Conservation (phyloP, 495 filamentous ascomycete genomes). For the Podospora pseudopauciseta region DNA sequence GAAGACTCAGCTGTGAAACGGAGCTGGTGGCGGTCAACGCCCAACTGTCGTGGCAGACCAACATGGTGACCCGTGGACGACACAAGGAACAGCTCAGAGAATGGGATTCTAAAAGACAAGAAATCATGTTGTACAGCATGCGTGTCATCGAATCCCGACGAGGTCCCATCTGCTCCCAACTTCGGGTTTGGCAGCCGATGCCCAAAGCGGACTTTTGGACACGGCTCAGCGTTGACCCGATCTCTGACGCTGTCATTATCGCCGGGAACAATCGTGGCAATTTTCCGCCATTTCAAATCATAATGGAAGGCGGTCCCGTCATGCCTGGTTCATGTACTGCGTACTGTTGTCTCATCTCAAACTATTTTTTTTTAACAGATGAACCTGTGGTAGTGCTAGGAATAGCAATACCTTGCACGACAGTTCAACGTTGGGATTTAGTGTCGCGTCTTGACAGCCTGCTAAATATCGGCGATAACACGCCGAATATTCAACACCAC, state of each 20-base stretch:
- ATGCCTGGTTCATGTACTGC: too few species aligned
- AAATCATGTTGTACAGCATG: background rate
- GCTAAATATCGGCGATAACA: background rate
- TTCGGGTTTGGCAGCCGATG: background rate
- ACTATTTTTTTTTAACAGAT: too few species aligned
- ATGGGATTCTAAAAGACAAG: background rate
- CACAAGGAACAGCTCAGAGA: background rate
- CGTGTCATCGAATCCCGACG: background rate
- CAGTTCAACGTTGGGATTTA: background rate
- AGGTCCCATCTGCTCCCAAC: background rate
- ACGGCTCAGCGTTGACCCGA: background rate
- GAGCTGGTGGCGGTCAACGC: background rate
- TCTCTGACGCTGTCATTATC: background rate
- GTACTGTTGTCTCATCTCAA: too few species aligned
- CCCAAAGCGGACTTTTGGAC: background rate
- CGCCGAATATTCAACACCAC: background rate
- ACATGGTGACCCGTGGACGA: background rate
- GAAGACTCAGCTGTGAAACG: background rate
- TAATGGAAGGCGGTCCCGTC: too few species aligned
- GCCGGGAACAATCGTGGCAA: background rate
- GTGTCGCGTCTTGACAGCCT: background rate
- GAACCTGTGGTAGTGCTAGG: too few species aligned
- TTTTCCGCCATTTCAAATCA: background rate
- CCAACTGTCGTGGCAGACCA: constrained; percentile 10
- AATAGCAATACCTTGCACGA: background rate